These are phyloP conservation scores for Kuraishia hungarica DNA, from an alignment of 805 yeast species.

Conservation along the genomic window DNA sequence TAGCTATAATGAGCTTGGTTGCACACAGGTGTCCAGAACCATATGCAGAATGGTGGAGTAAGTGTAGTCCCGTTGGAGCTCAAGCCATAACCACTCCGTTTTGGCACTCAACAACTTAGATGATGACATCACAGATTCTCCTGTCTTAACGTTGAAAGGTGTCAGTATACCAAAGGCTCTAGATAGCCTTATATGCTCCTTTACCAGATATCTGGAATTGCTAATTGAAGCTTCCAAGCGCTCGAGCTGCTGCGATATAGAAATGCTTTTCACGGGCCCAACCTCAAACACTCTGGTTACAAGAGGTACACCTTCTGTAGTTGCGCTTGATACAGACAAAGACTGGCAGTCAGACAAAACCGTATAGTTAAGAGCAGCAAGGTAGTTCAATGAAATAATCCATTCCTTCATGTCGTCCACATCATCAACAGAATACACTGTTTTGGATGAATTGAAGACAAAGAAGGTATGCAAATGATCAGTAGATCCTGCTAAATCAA, in stretches of 20 bases:
- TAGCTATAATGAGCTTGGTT: neutral
- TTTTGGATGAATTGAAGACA: constrained; percentile 31
- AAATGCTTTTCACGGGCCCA: constrained; percentile 10
- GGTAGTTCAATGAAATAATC: constrained; percentile 47
- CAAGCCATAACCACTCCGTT: constrained; percentile 51
- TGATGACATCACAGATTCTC: constrained; percentile 35
- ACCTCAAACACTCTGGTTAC: neutral
- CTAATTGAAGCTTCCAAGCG: constrained; percentile 26
- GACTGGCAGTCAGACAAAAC: neutral
- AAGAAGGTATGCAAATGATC: constrained; percentile 19
- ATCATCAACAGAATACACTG: constrained; percentile 31
- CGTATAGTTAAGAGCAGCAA: constrained; percentile 37
- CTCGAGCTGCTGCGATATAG: constrained; percentile 22
- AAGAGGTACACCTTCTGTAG: neutral
- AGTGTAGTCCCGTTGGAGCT: constrained; percentile 31
- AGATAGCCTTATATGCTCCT: constrained; percentile 25
- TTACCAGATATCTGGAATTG: constrained; percentile 25
- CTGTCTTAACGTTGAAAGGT: constrained; percentile 47
- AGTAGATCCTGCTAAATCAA: constrained; percentile 9
- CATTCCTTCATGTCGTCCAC: constrained; percentile 46
- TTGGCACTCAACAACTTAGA: constrained; percentile 40
- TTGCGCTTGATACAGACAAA: neutral
- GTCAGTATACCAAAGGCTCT: constrained; percentile 35
- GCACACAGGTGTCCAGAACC: neutral
- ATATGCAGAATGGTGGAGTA: constrained; percentile 8